Percentiles rank a stretch among this genome's conserved stretches.
These are phyloP conservation scores for Saitozyma podzolica DNA, from an alignment of 768 basidiomycete genomes.

Conservation along the genomic window DNA sequence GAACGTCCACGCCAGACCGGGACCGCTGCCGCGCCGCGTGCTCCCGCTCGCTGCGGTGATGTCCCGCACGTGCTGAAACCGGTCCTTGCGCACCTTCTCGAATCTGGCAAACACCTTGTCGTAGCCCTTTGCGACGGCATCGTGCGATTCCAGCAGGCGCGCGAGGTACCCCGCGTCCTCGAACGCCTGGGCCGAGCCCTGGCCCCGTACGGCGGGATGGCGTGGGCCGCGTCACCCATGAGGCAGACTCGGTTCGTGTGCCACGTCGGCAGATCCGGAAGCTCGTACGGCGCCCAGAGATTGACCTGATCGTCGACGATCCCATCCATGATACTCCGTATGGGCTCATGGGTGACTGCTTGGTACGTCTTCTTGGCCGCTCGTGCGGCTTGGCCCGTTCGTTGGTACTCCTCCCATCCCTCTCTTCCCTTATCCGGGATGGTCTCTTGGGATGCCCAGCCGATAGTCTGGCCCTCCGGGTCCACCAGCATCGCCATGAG, in stretches of 20 bases:
- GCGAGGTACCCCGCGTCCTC: slow-evolving; percentile 30
- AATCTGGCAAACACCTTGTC: slow-evolving; percentile 24
- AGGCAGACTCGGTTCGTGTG: slow-evolving; percentile 18
- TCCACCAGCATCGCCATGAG: slow-evolving; percentile 32
- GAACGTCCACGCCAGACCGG: slow-evolving; percentile 29
- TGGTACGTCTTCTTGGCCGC: slow-evolving; percentile 16
- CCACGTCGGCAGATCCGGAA: slow-evolving; percentile 19
- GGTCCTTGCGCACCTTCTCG: slow-evolving; percentile 23
- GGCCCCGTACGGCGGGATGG: slow-evolving; percentile 20
- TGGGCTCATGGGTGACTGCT: slow-evolving; percentile 17
- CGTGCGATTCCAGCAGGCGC: slow-evolving; percentile 15
- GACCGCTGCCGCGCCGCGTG: slow-evolving; percentile 5
- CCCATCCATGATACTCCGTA: slow-evolving; percentile 20
- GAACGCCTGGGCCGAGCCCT: slow-evolving; percentile 31
- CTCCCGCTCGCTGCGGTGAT: background rate
- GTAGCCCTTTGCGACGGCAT: slow-evolving; percentile 2
- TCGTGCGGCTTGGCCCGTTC: slow-evolving; percentile 25
- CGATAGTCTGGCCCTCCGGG: slow-evolving; percentile 15
- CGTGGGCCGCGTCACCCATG: slow-evolving; percentile 34
- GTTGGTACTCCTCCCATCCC: slow-evolving; percentile 24
- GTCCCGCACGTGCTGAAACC: slow-evolving; percentile 18
- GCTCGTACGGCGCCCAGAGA: slow-evolving; percentile 19
- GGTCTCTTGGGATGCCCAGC: slow-evolving; percentile 15
- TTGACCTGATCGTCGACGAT: background rate
- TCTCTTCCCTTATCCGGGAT: slow-evolving; percentile 10